Percentiles rank a stretch among this genome's conserved stretches.
These are phyloP conservation scores for Pythium grandisporangium DNA, from an alignment of 352 stramenopile species.

Conservation along the genomic window DNA sequence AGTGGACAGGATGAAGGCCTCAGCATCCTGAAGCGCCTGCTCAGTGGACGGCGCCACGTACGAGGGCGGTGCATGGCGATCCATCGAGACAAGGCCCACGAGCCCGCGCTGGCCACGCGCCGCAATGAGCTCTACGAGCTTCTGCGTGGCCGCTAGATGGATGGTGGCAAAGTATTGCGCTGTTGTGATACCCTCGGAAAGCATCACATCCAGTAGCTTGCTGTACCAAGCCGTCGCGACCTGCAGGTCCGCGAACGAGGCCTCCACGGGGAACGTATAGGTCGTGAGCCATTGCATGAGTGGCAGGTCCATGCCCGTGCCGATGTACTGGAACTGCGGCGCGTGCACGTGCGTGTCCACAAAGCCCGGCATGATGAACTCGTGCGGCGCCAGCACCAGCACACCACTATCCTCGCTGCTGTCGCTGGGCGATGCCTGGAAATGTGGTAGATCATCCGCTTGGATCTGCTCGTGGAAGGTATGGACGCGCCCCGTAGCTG, in stretches of 20 bases:
- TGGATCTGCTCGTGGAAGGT: slow-evolving; percentile 26
- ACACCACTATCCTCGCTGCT: not conserved
- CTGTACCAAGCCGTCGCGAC: slow-evolving; percentile 60
- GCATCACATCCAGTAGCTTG: slow-evolving; percentile 56
- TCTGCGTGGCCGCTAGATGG: slow-evolving; percentile 69
- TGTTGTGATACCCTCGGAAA: slow-evolving; percentile 82
- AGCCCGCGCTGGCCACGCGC: slow-evolving; percentile 66
- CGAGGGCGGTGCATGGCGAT: slow-evolving; percentile 66
- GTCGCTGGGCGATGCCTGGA: not conserved
- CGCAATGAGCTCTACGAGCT: slow-evolving; percentile 63
- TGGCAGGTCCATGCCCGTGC: slow-evolving; percentile 82
- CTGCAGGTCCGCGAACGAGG: slow-evolving; percentile 39
- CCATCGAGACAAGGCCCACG: slow-evolving; percentile 90
- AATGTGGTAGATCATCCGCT: slow-evolving; percentile 12
- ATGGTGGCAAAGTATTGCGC: slow-evolving; percentile 88
- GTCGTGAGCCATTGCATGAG: slow-evolving; percentile 89
- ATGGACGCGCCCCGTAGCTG: slow-evolving; percentile 20
- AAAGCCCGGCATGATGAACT: slow-evolving; percentile 86
- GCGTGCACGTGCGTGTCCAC: slow-evolving; percentile 89
- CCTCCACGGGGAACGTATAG: slow-evolving; percentile 89
- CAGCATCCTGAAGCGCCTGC: slow-evolving; percentile 48
- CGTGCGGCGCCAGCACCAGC: slow-evolving; percentile 14
- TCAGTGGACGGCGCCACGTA: slow-evolving; percentile 64
- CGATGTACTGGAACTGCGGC: slow-evolving; percentile 86
- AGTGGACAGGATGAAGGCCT: slow-evolving; percentile 66